Conservation (phyloP, 1,284 basidiomycete species). For the Porodaedalea pini region DNA sequence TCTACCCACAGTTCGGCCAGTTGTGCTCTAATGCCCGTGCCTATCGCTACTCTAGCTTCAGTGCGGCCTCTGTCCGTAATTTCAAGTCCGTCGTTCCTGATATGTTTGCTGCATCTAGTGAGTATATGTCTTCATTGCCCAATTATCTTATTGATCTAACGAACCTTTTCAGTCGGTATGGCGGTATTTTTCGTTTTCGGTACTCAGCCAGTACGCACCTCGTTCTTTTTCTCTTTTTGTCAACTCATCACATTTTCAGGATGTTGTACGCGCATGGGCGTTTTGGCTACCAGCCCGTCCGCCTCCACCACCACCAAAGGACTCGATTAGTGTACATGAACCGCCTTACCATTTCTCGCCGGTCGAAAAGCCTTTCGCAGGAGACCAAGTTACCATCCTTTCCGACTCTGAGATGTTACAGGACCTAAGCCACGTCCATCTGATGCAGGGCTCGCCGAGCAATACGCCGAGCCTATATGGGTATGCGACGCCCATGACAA, state of each 20-base stretch:
- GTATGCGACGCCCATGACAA: background rate
- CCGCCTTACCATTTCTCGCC: background rate
- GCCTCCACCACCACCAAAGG: conserved; percentile 7
- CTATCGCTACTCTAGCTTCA: conserved; percentile 26
- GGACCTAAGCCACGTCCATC: background rate
- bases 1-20: background rate
- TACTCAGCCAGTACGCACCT: conserved; percentile 31
- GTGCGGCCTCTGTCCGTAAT: conserved; percentile 28
- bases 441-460: background rate
- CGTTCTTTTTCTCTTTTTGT: background rate
- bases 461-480: background rate
- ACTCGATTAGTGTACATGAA: background rate
- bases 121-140: conserved; percentile 1
- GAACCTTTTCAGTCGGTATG: conserved; percentile 29
- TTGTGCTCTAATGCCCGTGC: background rate
- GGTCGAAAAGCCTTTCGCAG: background rate
- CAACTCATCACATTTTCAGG: conserved; percentile 29
- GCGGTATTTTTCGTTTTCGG: conserved; percentile 37
- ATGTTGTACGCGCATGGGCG: conserved; percentile 36
- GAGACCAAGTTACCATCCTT: background rate
- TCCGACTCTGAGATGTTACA: background rate
- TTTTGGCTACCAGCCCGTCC: conserved; percentile 28
- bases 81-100: conserved; percentile 30
- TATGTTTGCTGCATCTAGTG: conserved; percentile 36
- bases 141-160: background rate